Conservation (phyloP, 192 early-diverging fungal genomes). For the Linnemannia zychae region DNA sequence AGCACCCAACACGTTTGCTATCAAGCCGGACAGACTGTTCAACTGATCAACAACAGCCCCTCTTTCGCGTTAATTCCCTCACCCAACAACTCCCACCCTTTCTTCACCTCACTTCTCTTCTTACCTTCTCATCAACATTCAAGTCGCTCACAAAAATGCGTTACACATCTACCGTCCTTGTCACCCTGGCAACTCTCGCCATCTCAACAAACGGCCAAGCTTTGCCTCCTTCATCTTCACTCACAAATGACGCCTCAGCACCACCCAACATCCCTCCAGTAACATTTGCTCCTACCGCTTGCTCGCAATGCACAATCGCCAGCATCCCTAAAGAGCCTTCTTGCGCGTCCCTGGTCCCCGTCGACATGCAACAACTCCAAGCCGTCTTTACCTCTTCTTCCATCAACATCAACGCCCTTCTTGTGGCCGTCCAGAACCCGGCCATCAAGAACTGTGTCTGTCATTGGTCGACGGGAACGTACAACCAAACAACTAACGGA, state of each 20-base stretch:
- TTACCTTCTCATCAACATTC: too few relatives aligned
- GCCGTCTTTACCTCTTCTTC: slow-evolving; percentile 13
- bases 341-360: slow-evolving; percentile 8
- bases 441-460: slow-evolving; percentile 31
- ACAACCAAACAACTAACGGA: not conserved
- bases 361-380: slow-evolving; percentile 4
- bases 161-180: not conserved
- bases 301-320: slow-evolving; percentile 18
- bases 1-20: not conserved
- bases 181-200: slow-evolving; percentile 11
- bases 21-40: not conserved
- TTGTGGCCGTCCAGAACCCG: not conserved
- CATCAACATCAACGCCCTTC: not conserved
- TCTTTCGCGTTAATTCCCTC: not conserved
- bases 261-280: not conserved
- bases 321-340: slow-evolving; percentile 12
- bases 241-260: not conserved
- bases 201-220: slow-evolving; percentile 2
- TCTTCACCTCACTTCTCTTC: not conserved
- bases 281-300: not conserved
- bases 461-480: slow-evolving; percentile 2
- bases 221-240: not conserved
- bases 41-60: not conserved
- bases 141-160: slow-evolving; percentile 17
- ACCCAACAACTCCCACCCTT: not conserved